These are phyloP conservation scores for Cupressus sempervirens DNA, from an alignment of 75 land plant genomes.

Conservation along the genomic window DNA sequence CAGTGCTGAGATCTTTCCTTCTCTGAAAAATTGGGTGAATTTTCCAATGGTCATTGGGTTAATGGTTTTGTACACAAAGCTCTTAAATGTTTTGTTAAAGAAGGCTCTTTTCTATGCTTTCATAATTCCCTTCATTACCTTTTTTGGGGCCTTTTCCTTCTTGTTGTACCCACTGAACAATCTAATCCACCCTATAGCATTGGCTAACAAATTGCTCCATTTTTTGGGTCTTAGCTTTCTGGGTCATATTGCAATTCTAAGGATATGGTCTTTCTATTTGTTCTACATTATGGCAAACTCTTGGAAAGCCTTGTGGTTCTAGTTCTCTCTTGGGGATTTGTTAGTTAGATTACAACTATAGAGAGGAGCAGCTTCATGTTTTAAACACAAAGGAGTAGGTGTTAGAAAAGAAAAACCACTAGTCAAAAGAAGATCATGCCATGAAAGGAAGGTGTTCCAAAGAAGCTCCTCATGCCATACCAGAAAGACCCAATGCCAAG, in stretches of 20 bases:
- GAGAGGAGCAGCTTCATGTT: no score
- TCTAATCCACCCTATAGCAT: constrained; percentile 74
- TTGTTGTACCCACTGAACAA: constrained; percentile 67
- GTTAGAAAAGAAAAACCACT: no score
- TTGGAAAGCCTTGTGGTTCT: constrained; percentile 92
- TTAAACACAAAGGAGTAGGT: no score
- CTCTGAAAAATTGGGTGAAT: no score
- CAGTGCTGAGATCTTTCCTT: no score
- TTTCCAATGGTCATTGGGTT: no score
- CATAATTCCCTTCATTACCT: constrained; percentile 73
- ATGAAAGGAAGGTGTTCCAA: no score
- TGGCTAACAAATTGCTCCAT: constrained; percentile 67
- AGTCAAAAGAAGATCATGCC: no score
- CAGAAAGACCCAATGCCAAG: no score
- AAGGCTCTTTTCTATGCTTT: constrained; percentile 78
- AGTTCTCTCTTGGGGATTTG: constrained; percentile 93
- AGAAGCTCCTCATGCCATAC: no score
- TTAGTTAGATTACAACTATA: constrained; percentile 88
- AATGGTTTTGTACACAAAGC: no score
- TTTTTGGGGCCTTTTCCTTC: constrained; percentile 27
- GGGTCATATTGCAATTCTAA: constrained; percentile 91
- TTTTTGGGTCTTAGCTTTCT: constrained; percentile 72
- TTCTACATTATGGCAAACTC: constrained; percentile 44
- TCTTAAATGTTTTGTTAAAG: constrained; percentile 52
- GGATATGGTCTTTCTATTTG: constrained; percentile 86